Base-by-base conservation (phyloP, 2,329 filamentous ascomycete genomes). In the Claviceps maximensis region DNA sequence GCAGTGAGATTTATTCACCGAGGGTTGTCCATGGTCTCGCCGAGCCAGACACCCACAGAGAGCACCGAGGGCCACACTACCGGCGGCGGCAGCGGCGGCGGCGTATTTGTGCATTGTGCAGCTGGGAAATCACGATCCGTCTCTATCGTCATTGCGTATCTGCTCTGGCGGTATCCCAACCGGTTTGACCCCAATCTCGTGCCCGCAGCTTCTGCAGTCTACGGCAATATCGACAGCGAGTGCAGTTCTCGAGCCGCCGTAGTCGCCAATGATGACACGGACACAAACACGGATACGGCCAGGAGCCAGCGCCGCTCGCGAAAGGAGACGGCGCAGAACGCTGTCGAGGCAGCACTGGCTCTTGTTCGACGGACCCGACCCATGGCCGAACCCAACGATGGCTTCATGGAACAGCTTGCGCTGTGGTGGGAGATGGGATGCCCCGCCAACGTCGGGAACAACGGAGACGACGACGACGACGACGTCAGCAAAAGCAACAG, bases 71-170 rank as follows among this genome's bases (percentile, higher is more conserved):
- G 31, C 31, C 31, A 7, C 31, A 33, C 31, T n/a, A n/a, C n/a
- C n/a, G n/a, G n/a, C 2, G 31, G 31, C 9, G 9, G 31, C 9
- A 10, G 31, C 12, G 31, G 31, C 12, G 31, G 4, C 27, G 76
- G 69, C 15, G 77, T 82, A 29, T 77, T 76, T 53, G 78, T 82
- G 10, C 75, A 78, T 70, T 95, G 93, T 76, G 91, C 89, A 23
- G 95, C 95, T 83, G 93, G 93, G 51, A 95, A 94, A 71, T 96
- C 90, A 36, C 87, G 93, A 55, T 97, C 91, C 48, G 87, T 91
- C 59, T 84, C 89, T 33, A 80, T 87, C 58, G 78, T 88, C 52
- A 78, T 94, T 54, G 91, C 93, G 56, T 97, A 90, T 68, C 74
- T 97, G 50, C 84, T 97, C 58, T 83, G 79, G 68, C 79, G 78